Evolutionary conservation across 2,329 filamentous ascomycete species (phyloP), one percentile per base, ranked within the genome.

Genomic region (Penicillium sp.): DNA sequence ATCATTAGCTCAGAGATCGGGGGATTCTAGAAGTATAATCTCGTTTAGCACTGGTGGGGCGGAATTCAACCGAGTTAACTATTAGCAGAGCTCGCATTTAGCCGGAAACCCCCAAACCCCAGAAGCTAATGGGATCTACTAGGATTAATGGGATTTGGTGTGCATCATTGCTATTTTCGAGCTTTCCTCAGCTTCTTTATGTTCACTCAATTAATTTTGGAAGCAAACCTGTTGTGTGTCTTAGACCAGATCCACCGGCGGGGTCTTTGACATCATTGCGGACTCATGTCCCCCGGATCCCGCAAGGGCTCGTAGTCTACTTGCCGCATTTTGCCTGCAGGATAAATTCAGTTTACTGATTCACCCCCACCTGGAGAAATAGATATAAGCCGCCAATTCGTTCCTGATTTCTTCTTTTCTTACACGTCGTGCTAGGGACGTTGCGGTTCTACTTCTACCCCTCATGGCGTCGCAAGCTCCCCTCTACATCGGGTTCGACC

Each of bases 401-500:
- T 20, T 20, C 12, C 6, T 31, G 6, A 33, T n/a, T 18, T 18
- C 40, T 15, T 11, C 15, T 14, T n/a, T 7, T 23, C 27, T 50
- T 14, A 15, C 20, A 9, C 14, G n/a, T 46, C 18, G 15, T 27
- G 9, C 42, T 14, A 29, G 29, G 18, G 44, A 20, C 31, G 15
- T 49, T 26, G 12, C n/a, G n/a, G 6, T 25, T 5, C 15, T n/a
- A 9, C 12, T 8, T 12, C 2, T 52, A 49, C 49, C 49, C 52
- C 27, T 29, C 55, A 78, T 79, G 74, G 65, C 73, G 45, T 64
- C 70, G 27, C 64, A 74, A 58, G 81, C 78, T 29, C 87, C 89
- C 18, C 79, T 96, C 58, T 96, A 96, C 71, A 81, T 96, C 69
- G 94, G 94, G 57, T 92, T 97, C 73, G 94, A 99, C 77, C 87